Base-by-base conservation (phyloP, 2,329 filamentous ascomycete genomes). In the Neurospora sp. region DNA sequence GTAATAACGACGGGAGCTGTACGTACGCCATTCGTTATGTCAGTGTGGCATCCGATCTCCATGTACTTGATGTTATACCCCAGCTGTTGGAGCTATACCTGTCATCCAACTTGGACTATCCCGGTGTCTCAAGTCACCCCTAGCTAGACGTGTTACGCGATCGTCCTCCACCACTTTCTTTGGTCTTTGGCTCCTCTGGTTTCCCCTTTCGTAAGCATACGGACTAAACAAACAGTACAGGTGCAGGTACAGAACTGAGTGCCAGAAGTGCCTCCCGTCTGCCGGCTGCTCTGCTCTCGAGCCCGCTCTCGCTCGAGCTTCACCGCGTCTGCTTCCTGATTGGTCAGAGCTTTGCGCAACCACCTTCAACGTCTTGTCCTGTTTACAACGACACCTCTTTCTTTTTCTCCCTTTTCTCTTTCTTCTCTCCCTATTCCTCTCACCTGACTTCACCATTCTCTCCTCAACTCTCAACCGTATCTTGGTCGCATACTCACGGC, bases 291-390 rank as follows among this genome's bases (percentile, higher is more conserved):
- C 52, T 73, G 69, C 70, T 73, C 71, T 70, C 70, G 66, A 67
- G 68, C 52, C 52, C 74, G 74, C 74, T 72, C 73, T 70, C 70
- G 73, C 71, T 70, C 70, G 66, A 67, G 68, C 43, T 62, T 46
- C 72, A 68, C 67, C 69, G 70, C 69, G 33, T 65, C 23, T 57
- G 46, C 41, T 68, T 57, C 52, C 40, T 78, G 75, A 78, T 77
- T 78, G 77, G 77, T 67, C 71, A 68, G 74, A 71, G 70, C 70
- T 72, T 73, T 74, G 74, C 72, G 73, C 75, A 76, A 75, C 74
- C 73, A 75, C 71, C 72, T 74, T 72, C 72, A 73, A 75, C 74
- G 73, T 74, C 74, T 71, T 74, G 71, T 73, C 73, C 71, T 74
- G 71, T 73, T 74, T 73, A 71, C 71, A 70, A 73, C 70, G 66